Base-by-base conservation (phyloP, 2,329 filamentous ascomycete genomes). In the Paracorniculantispora psalliotae region DNA sequence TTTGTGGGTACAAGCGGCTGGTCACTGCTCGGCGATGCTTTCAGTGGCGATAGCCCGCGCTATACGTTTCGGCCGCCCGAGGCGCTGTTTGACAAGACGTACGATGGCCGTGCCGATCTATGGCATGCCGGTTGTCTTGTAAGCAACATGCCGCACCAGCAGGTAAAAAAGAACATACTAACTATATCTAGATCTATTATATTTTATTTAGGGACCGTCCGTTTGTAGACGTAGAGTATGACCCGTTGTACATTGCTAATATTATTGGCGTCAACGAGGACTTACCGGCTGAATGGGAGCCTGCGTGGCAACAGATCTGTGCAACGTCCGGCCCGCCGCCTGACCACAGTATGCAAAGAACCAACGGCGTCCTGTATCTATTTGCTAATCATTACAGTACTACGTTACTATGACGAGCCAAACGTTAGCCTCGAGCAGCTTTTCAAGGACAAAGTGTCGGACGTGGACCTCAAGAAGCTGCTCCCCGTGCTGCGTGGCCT, bases 111-210 rank as follows among this genome's bases (percentile, higher is more conserved):
- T n/a, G n/a, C n/a, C n/a, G n/a, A n/a, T n/a, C n/a, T n/a, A n/a
- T n/a, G n/a, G n/a, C n/a, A n/a, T n/a, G n/a, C n/a, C n/a, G n/a
- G n/a, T n/a, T n/a, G n/a, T n/a, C n/a, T n/a, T n/a, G n/a, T n/a
- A n/a, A n/a, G n/a, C n/a, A n/a, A n/a, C n/a, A n/a, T n/a, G n/a
- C n/a, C n/a, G n/a, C n/a, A n/a, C n/a, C n/a, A n/a, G n/a, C n/a
- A n/a, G n/a, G n/a, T n/a, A n/a, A n/a, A n/a, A n/a, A n/a, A n/a
- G n/a, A n/a, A n/a, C n/a, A n/a, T n/a, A n/a, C n/a, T n/a, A n/a
- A n/a, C n/a, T n/a, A n/a, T n/a, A n/a, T 54, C 26, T 26, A 64
- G 63, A 64, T 64, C n/a, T 64, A 63, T 26, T 59, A 25, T 1
- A 44, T 53, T 19, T 7, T 62, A 26, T 56, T 62, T 49, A 41